These are phyloP conservation scores for Aspergillus taichungensis DNA, from an alignment of 495 filamentous ascomycete genomes.

Conservation along the genomic window DNA sequence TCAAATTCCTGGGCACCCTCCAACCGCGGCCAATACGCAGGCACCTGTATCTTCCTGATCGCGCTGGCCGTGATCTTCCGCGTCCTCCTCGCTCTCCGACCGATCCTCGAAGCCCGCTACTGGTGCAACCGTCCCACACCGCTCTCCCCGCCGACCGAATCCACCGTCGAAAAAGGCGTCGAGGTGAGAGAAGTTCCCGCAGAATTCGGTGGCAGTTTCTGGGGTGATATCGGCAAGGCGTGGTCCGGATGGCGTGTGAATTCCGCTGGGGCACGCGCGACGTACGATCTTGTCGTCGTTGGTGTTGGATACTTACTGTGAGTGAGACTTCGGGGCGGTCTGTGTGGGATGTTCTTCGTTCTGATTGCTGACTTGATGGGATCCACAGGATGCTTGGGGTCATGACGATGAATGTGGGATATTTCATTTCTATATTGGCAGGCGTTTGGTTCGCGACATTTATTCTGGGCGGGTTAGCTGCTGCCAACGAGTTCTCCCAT, in stretches of 20 bases:
- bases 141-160: neutral
- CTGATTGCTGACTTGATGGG: neutral
- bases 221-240: slow-evolving; percentile 11
- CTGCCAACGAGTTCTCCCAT: slow-evolving; percentile 18
- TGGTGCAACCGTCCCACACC: slow-evolving; percentile 13
- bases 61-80: slow-evolving; percentile 18
- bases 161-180: too few species aligned
- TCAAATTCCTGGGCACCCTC: slow-evolving; percentile 15
- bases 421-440: slow-evolving; percentile 20
- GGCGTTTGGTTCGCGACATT: slow-evolving; percentile 24
- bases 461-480: slow-evolving; percentile 21
- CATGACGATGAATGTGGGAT: slow-evolving; percentile 29
- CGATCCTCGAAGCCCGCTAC: slow-evolving; percentile 13
- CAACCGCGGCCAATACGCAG: slow-evolving; percentile 19
- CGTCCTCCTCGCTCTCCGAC: slow-evolving; percentile 16
- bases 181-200: too few species aligned
- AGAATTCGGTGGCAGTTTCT: neutral
- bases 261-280: slow-evolving; percentile 15
- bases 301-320: slow-evolving; percentile 21
- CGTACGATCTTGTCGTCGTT: slow-evolving; percentile 13
- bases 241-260: slow-evolving; percentile 23
- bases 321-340: neutral
- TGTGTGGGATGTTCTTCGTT: neutral
- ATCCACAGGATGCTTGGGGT: slow-evolving; percentile 20
- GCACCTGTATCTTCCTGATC: slow-evolving; percentile 25